Percentiles rank a stretch among this genome's conserved stretches.
Evolutionary conservation across 2,329 filamentous ascomycete species (phyloP).

Genomic region (Delphinella strobiligena): DNA sequence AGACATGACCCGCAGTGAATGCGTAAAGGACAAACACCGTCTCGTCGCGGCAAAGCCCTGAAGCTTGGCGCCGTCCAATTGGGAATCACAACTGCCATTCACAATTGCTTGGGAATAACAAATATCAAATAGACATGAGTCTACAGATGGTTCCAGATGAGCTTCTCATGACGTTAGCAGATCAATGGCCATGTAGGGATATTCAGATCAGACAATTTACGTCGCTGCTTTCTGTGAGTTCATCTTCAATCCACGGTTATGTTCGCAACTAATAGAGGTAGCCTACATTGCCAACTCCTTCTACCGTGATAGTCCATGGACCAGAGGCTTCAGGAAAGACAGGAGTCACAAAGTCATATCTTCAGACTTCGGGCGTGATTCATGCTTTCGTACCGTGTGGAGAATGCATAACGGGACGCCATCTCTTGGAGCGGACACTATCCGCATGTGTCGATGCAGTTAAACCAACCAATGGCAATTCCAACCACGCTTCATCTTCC

Average conservation of each 20-base stretch:
- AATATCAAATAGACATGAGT: neutral
- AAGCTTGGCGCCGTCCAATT: too few relatives aligned
- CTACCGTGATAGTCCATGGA: constrained; percentile 70
- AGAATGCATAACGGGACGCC: constrained; percentile 68
- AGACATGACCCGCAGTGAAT: too few relatives aligned
- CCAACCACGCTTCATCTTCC: constrained; percentile 17
- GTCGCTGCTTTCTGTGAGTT: constrained; percentile 31
- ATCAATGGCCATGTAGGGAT: constrained; percentile 29
- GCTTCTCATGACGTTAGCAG: constrained; percentile 22
- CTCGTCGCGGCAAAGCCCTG: too few relatives aligned
- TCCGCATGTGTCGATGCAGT: constrained; percentile 34
- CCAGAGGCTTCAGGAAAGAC: constrained; percentile 81
- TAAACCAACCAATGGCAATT: constrained; percentile 10
- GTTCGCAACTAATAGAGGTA: constrained; percentile 21
- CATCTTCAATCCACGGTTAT: constrained; percentile 1
- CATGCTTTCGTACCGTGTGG: constrained; percentile 55
- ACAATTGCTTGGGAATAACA: too few relatives aligned
- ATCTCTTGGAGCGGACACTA: constrained; percentile 62
- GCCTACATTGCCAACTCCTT: constrained; percentile 55
- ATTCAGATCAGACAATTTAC: constrained; percentile 35
- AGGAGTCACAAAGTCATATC: constrained; percentile 51
- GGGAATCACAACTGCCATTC: too few relatives aligned
- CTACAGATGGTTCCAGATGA: constrained; percentile 24
- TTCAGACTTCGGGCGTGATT: constrained; percentile 38
- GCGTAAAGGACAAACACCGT: too few relatives aligned